Conservation (phyloP, 208 protist genomes). For the Leishmania aethiopica region DNA sequence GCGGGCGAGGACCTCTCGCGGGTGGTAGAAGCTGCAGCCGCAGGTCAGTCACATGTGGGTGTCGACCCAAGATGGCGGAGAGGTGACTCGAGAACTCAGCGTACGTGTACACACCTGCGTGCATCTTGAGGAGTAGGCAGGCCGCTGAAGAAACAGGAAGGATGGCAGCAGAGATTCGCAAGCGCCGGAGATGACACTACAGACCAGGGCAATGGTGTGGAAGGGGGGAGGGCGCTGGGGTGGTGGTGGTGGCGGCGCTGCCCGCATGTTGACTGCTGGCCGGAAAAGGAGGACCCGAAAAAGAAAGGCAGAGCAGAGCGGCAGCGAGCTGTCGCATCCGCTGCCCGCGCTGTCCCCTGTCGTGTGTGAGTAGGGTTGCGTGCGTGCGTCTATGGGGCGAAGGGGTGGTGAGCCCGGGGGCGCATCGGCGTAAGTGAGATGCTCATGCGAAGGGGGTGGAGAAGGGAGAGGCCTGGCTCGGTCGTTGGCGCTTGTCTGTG, state of each 20-base stretch:
- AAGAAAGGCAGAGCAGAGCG: neutral
- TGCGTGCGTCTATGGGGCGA: neutral
- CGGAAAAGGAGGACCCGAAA: neutral
- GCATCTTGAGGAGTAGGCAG: neutral
- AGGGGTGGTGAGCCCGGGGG: neutral
- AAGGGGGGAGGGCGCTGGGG: neutral
- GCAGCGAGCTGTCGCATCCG: neutral
- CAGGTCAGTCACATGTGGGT: conserved; percentile 8
- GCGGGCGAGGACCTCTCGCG: neutral
- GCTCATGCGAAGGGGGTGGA: neutral
- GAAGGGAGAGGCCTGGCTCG: neutral
- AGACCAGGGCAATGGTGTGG: neutral
- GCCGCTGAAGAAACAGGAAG: neutral
- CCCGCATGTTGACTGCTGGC: neutral
- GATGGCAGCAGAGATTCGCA: neutral
- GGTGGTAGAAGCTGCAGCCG: conserved; percentile 16
- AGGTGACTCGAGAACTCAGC: neutral
- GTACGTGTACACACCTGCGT: conserved; percentile 11
- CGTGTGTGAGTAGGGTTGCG: neutral
- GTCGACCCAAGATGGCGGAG: conserved; percentile 1
- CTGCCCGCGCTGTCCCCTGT: neutral
- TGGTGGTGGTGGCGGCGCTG: neutral
- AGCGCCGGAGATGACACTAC: neutral
- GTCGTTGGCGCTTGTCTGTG: too few relatives aligned
- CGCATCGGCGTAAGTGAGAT: neutral